Evolutionary conservation across 2,329 filamentous ascomycete species (phyloP), one percentile per base, ranked within the genome.

Genomic region (Exophiala bonariae): DNA sequence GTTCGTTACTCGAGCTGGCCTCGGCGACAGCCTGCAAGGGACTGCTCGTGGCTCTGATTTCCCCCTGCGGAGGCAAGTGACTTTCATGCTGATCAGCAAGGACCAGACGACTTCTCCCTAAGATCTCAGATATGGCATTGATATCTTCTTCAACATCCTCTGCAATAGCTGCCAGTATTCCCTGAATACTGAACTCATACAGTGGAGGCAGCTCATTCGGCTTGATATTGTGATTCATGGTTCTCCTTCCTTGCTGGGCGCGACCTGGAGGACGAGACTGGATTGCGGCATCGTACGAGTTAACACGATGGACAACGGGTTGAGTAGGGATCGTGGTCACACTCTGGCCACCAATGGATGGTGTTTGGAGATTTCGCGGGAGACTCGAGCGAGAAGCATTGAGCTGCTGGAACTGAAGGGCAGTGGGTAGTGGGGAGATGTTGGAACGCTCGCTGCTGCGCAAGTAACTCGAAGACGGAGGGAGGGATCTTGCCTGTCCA

Each of bases 41-140:
- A 31, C 37, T 54, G 17, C 35, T 33, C 20, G 18, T 28, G 26
- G 66, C 68, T 33, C 66, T 65, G 53, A 83, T 81, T 61, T 82
- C 79, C 31, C 79, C 80, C 44, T 81, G 67, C 0, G 81, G 81
- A 17, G 81, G 80, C 28, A 82, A 72, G 62, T 84, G 81, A 34
- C 79, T 79, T 26, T 74, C 76, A 60, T 84, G 81, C 60, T 83
- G 80, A 58, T 83, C 79, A 8, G 81, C 79, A 49, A 84, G 65
- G 56, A 79, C 82, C 59, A 82, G 67, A 55, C 75, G 76, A 62
- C 78, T 83, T 49, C 79, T 72, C 3, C 81, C 80, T 55, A 79
- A 81, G 50, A 84, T 82, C 57, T 82, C 79, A 18, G 80, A 79
- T 55, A 84, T 83, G 13, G 78, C 77, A 58, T 83, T 77, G 43